Conservation (phyloP, 371 early-diverging fungal genomes). For the Basidiobolus meristosporus region DNA sequence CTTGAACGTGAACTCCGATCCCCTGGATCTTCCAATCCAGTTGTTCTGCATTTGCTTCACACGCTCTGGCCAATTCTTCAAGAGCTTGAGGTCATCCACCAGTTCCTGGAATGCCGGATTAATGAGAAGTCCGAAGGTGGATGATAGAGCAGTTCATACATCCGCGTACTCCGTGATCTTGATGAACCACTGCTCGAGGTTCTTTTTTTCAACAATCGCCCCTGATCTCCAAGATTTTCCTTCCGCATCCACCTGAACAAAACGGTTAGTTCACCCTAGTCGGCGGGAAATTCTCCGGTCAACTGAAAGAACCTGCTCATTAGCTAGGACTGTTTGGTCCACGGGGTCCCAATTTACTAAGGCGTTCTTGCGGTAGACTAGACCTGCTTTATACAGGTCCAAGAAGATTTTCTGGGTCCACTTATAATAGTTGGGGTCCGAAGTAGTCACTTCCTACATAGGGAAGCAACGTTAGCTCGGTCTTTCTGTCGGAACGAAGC, state of each 20-base stretch:
- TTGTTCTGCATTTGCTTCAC: slow-evolving; percentile 81
- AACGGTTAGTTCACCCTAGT: neutral
- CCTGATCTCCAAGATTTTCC: slow-evolving; percentile 87
- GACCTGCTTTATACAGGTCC: slow-evolving; percentile 47
- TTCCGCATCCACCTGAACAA: slow-evolving; percentile 52
- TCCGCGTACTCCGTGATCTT: slow-evolving; percentile 72
- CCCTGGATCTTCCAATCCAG: slow-evolving; percentile 82
- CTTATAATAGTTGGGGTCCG: slow-evolving; percentile 68
- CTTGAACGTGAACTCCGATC: slow-evolving; percentile 56
- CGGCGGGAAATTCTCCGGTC: neutral
- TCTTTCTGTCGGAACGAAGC: no score
- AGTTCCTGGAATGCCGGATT: slow-evolving; percentile 25
- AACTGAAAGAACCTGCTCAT: slow-evolving; percentile 57
- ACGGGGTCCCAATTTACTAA: slow-evolving; percentile 94
- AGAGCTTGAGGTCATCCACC: slow-evolving; percentile 45
- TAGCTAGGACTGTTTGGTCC: slow-evolving; percentile 85
- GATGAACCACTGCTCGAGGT: slow-evolving; percentile 84
- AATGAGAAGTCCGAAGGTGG: neutral
- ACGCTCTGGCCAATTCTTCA: slow-evolving; percentile 72
- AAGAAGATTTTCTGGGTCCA: slow-evolving; percentile 87
- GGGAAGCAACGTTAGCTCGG: neutral
- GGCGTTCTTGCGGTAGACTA: slow-evolving; percentile 77
- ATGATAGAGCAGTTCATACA: slow-evolving; percentile 11
- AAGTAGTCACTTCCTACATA: slow-evolving; percentile 59
- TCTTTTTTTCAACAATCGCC: slow-evolving; percentile 74